A percentile compares a stretch with the other conserved stretches of the same genome.
Evolutionary conservation across 768 basidiomycete genomes (phyloP).

Genomic region (Cystobasidium ongulense): DNA sequence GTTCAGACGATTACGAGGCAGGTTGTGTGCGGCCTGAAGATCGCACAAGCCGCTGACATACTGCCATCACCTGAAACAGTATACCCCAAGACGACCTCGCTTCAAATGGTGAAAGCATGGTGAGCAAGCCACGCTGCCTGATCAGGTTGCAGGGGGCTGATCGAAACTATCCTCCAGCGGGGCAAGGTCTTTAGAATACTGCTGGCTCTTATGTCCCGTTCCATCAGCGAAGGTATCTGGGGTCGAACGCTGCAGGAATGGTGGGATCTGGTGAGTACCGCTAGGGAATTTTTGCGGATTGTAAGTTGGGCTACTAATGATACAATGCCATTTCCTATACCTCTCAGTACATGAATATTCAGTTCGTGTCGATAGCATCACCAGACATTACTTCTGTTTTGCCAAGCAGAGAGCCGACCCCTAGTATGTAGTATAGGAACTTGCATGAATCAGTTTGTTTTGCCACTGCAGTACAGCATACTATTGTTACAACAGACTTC

Average conservation of each 20-base stretch:
- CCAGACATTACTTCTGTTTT: neutral
- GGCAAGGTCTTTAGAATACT: constrained; percentile 24
- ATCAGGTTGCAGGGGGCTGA: neutral
- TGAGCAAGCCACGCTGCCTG: neutral
- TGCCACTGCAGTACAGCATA: neutral
- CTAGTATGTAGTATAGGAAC: neutral
- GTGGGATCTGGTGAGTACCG: neutral
- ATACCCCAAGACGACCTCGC: constrained; percentile 19
- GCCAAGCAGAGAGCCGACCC: neutral
- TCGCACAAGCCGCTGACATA: neutral
- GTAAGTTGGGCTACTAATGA: no score
- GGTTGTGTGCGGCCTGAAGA: neutral
- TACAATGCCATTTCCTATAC: neutral
- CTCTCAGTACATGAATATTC: neutral
- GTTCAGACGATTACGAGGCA: constrained; percentile 5
- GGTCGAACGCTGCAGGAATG: constrained; percentile 5
- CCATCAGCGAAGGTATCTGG: constrained; percentile 12
- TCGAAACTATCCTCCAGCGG: neutral
- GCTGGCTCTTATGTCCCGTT: neutral
- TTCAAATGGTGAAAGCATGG: constrained; percentile 26
- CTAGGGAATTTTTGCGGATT: no score
- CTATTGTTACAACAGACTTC: neutral
- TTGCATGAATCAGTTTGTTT: neutral
- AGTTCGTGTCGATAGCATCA: neutral
- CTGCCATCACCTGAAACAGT: neutral